Evolutionary conservation across 306 rosid genomes (phyloP).

Genomic region (Quercus variabilis): DNA sequence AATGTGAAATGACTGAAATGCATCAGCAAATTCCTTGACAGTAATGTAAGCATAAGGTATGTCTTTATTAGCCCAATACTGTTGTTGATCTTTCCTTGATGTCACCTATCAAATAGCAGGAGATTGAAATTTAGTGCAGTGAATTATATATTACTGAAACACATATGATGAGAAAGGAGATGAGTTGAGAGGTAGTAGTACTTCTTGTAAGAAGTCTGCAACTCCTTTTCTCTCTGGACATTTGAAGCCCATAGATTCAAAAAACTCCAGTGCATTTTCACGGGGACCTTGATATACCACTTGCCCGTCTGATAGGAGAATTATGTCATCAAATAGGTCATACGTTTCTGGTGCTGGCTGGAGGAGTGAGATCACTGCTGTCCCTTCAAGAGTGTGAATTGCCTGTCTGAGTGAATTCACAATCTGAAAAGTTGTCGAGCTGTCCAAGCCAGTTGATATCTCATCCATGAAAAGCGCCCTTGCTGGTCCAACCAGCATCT

Average conservation of each 20-base stretch:
- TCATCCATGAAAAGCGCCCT: slow-evolving; percentile 93
- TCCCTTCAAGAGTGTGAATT: slow-evolving; percentile 80
- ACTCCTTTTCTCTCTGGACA: slow-evolving; percentile 93
- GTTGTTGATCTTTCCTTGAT: slow-evolving; percentile 89
- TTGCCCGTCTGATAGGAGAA: slow-evolving; percentile 84
- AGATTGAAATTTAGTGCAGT: too few species aligned
- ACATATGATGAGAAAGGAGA: too few species aligned
- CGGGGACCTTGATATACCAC: slow-evolving; percentile 88
- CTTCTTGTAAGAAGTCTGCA: slow-evolving; percentile 92
- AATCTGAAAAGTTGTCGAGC: slow-evolving; percentile 88
- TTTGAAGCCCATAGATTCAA: slow-evolving; percentile 69
- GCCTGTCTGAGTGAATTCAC: slow-evolving; percentile 68
- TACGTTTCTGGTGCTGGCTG: slow-evolving; percentile 97
- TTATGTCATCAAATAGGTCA: slow-evolving; percentile 74
- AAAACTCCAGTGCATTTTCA: slow-evolving; percentile 73
- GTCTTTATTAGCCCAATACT: slow-evolving; percentile 66
- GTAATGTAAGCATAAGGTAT: slow-evolving; percentile 57
- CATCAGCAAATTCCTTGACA: slow-evolving; percentile 59
- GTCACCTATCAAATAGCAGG: slow-evolving; percentile 50
- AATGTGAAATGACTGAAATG: slow-evolving; percentile 69
- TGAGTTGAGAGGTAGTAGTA: background rate
- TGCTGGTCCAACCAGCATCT: slow-evolving; percentile 95
- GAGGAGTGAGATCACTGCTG: slow-evolving; percentile 78
- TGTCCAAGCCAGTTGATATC: slow-evolving; percentile 92
- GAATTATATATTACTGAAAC: background rate